phyloP scores from a whole-genome alignment of 345 rosid species.

The Salix dunnii region DNA sequence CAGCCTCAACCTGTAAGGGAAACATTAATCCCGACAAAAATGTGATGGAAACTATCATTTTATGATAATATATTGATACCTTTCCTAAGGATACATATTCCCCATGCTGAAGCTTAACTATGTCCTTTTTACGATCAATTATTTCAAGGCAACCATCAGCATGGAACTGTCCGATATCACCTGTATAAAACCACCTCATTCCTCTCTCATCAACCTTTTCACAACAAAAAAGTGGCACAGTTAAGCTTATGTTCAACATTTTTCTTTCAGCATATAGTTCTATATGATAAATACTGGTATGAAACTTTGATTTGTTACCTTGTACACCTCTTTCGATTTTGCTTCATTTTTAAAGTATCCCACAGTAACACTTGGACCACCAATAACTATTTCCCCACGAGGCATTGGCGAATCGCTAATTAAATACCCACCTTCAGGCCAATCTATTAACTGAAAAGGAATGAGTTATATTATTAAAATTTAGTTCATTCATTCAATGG shows the following conservation, averaged over 20 bases:
- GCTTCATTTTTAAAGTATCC: slow-evolving; percentile 93
- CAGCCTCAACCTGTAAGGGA: slow-evolving; percentile 76
- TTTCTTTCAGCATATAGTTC: not conserved
- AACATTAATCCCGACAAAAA: slow-evolving; percentile 17
- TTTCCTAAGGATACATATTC: slow-evolving; percentile 97
- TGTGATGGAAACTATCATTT: not conserved
- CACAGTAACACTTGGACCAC: slow-evolving; percentile 86
- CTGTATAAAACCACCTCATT: slow-evolving; percentile 97
- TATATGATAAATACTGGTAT: not conserved
- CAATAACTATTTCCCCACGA: slow-evolving; percentile 93
- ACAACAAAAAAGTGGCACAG: not conserved
- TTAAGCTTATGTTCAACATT: not conserved
- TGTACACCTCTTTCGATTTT: slow-evolving; percentile 82
- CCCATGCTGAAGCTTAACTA: slow-evolving; percentile 96
- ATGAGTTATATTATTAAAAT: not conserved
- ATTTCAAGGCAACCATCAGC: slow-evolving; percentile 97
- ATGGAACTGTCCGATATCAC: slow-evolving; percentile 89
- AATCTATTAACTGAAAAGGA: slow-evolving; percentile 74
- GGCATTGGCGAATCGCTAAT: slow-evolving; percentile 75
- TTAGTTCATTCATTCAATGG: not conserved
- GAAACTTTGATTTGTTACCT: slow-evolving; percentile 41
- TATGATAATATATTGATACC: slow-evolving; percentile 40
- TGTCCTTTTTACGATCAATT: slow-evolving; percentile 92
- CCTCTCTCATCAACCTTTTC: slow-evolving; percentile 87
- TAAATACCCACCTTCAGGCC: slow-evolving; percentile 94